Evolutionary conservation across 352 stramenopile species (phyloP), one percentile per base, ranked within the genome.

Genomic region (Phytophthora pluvialis): DNA sequence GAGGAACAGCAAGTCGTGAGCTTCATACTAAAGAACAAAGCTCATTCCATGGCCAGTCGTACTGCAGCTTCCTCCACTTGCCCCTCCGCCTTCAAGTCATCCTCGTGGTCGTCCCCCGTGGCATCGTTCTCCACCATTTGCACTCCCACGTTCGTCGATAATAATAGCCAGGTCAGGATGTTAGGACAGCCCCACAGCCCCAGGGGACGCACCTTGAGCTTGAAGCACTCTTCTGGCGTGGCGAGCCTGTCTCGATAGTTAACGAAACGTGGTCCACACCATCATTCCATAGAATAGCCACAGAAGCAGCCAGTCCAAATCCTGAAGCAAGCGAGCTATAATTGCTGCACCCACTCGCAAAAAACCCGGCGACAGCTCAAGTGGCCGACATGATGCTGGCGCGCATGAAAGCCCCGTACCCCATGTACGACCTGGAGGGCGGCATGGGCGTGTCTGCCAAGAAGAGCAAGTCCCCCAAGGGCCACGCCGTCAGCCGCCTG

Each of bases 341-440:
- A 63, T 64, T 67, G 46, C 35, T 15, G 21, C 26, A 39, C 21
- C 33, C 58, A 72, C 43, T 72, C 40, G 57, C 16, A n/a, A 61
- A 72, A 25, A 35, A 60, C n/a, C 47, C n/a, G 56, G 43, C 35
- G 46, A 45, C 42, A 13, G 40, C 29, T 60, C 61, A 60, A 60
- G 59, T 29, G 15, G 28, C 15, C 35, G 26, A 60, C 5, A 60
- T 58, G 49, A 74, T 59, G 55, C 57, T 70, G 55, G 48, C 58
- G 21, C 51, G 50, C 15, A 67, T 72, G 61, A 76, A 63, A 46
- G 73, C 32, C 4, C 52, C 66, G 53, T 72, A 78, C 62, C 62
- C 60, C 11, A 65, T 72, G 52, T 72, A 74, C 63, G 70, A 81
- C 45, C 47, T 81, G 42, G 73, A 78, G 16, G 60, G 55, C 15